Conservation (phyloP, 176 grass and related monocot genomes). For the Carex myosuroides region DNA sequence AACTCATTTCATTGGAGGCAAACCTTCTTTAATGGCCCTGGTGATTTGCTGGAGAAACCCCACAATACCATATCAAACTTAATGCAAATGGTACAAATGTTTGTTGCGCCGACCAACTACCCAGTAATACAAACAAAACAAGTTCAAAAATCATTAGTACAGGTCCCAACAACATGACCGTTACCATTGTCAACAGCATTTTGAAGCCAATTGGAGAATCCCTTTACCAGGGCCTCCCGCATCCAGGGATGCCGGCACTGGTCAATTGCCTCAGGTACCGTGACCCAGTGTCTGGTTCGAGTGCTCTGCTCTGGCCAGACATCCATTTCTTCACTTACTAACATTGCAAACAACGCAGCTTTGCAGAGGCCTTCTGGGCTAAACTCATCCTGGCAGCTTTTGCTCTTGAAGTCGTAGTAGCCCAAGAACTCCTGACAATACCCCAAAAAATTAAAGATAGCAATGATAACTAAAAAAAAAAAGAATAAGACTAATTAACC, state of each 20-base stretch:
- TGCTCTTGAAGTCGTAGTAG: conserved; percentile 85
- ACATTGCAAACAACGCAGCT: conserved; percentile 75
- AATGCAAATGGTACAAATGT: not conserved
- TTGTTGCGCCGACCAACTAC: not conserved
- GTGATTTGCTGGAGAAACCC: no score
- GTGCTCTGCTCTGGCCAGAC: conserved; percentile 93
- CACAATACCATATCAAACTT: no score
- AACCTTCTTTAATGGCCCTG: no score
- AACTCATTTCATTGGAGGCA: not conserved
- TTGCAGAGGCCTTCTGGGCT: conserved; percentile 86
- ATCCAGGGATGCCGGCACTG: conserved; percentile 85
- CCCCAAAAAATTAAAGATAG: not conserved
- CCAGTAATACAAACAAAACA: not conserved
- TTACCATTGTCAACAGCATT: not conserved
- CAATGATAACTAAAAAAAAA: not conserved
- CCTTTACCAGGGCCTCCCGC: conserved; percentile 58
- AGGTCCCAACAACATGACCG: not conserved
- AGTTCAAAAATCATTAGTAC: not conserved
- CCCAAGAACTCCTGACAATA: conserved; percentile 47
- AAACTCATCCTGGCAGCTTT: conserved; percentile 77
- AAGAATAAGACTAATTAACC: not conserved
- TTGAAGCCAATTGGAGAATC: conserved; percentile 31
- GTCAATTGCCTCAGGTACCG: conserved; percentile 49
- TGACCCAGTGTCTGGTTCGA: conserved; percentile 69
- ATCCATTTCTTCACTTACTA: conserved; percentile 67